phyloP scores from a whole-genome alignment of 2,329 filamentous ascomycete genomes.

The Penicillium sp. region DNA sequence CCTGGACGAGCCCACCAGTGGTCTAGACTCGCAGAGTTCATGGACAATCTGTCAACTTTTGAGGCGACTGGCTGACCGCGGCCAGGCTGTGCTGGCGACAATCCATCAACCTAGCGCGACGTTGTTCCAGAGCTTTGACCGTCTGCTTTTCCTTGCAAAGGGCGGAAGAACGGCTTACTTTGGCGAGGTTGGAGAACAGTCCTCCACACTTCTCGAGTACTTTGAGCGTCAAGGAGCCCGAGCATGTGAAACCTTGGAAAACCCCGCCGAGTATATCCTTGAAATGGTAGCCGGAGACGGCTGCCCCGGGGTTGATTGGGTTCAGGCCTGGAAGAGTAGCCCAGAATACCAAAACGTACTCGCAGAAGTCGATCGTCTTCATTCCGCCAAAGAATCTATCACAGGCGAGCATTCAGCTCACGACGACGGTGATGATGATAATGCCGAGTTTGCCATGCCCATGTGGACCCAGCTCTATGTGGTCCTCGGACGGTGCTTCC shows the following conservation, averaged over 20 bases:
- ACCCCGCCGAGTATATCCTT: slow-evolving; percentile 63
- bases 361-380: background rate
- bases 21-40: slow-evolving; percentile 61
- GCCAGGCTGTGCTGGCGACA: slow-evolving; percentile 54
- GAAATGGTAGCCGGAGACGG: slow-evolving; percentile 2
- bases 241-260: slow-evolving; percentile 63
- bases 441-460: slow-evolving; percentile 1
- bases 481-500: slow-evolving; percentile 70
- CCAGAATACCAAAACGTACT: background rate
- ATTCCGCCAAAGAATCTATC: background rate
- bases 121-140: slow-evolving; percentile 60
- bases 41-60: slow-evolving; percentile 63
- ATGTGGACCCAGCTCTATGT: slow-evolving; percentile 39
- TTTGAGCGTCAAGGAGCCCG: slow-evolving; percentile 70
- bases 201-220: slow-evolving; percentile 64
- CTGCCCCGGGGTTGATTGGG: background rate
- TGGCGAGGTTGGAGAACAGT: slow-evolving; percentile 71
- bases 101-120: slow-evolving; percentile 55
- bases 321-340: background rate
- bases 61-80: slow-evolving; percentile 54
- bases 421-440: background rate
- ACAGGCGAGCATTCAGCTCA: background rate
- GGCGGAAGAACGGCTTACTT: slow-evolving; percentile 79
- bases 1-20: slow-evolving; percentile 58
- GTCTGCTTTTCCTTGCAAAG: slow-evolving; percentile 70